These are phyloP conservation scores for Emydomyces testavorans DNA, from an alignment of 2,329 filamentous ascomycete species.

Conservation along the genomic window DNA sequence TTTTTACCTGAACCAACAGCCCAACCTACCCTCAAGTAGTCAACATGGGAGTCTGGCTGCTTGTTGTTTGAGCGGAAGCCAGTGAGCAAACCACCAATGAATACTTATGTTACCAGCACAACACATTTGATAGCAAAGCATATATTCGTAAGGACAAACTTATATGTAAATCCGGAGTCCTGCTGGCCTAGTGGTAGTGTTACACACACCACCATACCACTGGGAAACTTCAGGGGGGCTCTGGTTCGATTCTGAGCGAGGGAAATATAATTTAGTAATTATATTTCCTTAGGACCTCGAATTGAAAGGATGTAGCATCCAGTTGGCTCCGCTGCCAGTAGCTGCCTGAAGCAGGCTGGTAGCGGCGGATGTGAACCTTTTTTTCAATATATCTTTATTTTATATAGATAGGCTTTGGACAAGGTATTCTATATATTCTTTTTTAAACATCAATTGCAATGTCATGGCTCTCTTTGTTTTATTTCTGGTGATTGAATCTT, in stretches of 20 bases:
- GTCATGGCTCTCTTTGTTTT: too few species aligned
- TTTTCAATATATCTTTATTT: neutral
- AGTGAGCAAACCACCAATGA: too few species aligned
- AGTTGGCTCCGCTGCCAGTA: neutral
- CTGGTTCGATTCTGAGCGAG: slow-evolving; percentile 49
- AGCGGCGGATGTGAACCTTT: neutral
- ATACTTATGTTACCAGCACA: too few species aligned
- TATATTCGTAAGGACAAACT: neutral
- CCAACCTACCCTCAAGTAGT: too few species aligned
- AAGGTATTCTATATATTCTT: too few species aligned
- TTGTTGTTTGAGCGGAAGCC: too few species aligned
- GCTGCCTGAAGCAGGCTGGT: neutral
- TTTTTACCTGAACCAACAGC: too few species aligned
- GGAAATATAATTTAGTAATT: neutral
- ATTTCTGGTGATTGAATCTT: too few species aligned
- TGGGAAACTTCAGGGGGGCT: slow-evolving; percentile 67
- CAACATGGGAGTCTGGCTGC: too few species aligned
- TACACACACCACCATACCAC: too few species aligned
- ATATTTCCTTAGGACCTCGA: neutral
- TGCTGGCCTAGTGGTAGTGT: slow-evolving; percentile 36
- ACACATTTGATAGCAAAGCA: neutral
- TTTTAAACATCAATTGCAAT: too few species aligned
- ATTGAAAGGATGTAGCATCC: neutral
- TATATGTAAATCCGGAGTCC: neutral
- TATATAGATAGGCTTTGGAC: too few species aligned